Evolutionary conservation across 768 basidiomycete species (phyloP).

Genomic region (Lactarius deliciosus): DNA sequence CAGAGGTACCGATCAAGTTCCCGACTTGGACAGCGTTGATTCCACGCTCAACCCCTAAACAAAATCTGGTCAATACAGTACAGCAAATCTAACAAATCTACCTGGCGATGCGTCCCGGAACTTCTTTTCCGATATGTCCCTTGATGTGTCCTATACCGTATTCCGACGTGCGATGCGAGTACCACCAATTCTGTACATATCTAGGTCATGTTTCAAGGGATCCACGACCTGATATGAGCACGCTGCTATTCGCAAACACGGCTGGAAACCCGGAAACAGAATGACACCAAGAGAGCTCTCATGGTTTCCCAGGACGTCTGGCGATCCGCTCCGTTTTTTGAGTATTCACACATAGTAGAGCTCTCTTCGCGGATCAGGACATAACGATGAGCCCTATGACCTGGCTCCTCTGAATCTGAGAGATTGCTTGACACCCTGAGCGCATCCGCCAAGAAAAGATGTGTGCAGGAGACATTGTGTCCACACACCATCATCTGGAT

Average conservation of each 20-base stretch:
- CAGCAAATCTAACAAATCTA: background rate
- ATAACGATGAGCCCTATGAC: constrained; percentile 24
- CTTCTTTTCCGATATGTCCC: constrained; percentile 1
- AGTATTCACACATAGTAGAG: too few species aligned
- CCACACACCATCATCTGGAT: constrained; percentile 18
- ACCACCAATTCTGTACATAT: constrained; percentile 2
- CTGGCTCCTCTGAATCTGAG: constrained; percentile 4
- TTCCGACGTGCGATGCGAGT: constrained; percentile 11
- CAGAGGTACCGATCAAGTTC: too few species aligned
- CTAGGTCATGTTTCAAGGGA: too few species aligned
- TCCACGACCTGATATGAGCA: too few species aligned
- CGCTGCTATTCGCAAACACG: too few species aligned
- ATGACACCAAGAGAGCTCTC: too few species aligned
- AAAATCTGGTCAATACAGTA: constrained; percentile 15
- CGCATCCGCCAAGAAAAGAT: too few species aligned
- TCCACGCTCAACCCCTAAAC: constrained; percentile 12
- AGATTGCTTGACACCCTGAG: constrained; percentile 17
- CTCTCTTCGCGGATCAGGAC: constrained; percentile 25
- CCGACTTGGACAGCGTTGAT: constrained; percentile 4
- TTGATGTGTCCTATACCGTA: background rate
- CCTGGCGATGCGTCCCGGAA: constrained; percentile 28
- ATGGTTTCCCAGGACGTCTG: background rate
- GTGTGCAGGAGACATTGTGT: constrained; percentile 20
- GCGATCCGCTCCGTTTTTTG: background rate
- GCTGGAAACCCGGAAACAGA: too few species aligned